Conservation (phyloP, 108 stramenopile species). For the Phaeodactylum tricornutum region DNA sequence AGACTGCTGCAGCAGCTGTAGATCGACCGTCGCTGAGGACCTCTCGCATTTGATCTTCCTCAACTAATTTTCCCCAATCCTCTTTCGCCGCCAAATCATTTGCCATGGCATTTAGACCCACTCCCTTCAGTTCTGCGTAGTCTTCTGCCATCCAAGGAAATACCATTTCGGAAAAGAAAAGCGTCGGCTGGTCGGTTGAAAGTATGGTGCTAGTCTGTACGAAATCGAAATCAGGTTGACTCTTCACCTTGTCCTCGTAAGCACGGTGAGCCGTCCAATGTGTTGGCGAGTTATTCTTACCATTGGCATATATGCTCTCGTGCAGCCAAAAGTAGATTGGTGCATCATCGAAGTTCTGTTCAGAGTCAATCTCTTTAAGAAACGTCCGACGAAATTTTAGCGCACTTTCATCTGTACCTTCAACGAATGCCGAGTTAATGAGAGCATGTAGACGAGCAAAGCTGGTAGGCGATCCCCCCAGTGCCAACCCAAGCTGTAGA, state of each 20-base stretch:
- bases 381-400: slow-evolving; percentile 49
- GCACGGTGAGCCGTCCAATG: slow-evolving; percentile 67
- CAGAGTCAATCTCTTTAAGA: slow-evolving; percentile 60
- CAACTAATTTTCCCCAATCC: slow-evolving; percentile 73
- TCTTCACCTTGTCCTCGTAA: slow-evolving; percentile 6
- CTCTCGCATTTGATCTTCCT: slow-evolving; percentile 43
- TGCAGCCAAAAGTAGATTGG: slow-evolving; percentile 90
- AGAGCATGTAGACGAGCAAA: slow-evolving; percentile 78
- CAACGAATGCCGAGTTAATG: slow-evolving; percentile 67
- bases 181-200: slow-evolving; percentile 26
- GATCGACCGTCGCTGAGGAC: slow-evolving; percentile 23
- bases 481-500: slow-evolving; percentile 70
- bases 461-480: slow-evolving; percentile 67
- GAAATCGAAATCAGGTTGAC: slow-evolving; percentile 37
- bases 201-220: slow-evolving; percentile 16
- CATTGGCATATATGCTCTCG: slow-evolving; percentile 86
- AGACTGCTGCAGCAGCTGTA: slow-evolving; percentile 74
- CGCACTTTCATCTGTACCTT: slow-evolving; percentile 17
- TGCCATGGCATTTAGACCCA: slow-evolving; percentile 55
- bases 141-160: slow-evolving; percentile 92
- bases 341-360: slow-evolving; percentile 85
- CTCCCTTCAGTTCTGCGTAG: slow-evolving; percentile 55
- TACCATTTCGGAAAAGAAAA: slow-evolving; percentile 90
- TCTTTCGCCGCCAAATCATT: slow-evolving; percentile 54
- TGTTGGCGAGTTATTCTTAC: slow-evolving; percentile 35